phyloP scores from a whole-genome alignment of 2,329 filamentous ascomycete genomes.

The Aspergillus proliferans region DNA sequence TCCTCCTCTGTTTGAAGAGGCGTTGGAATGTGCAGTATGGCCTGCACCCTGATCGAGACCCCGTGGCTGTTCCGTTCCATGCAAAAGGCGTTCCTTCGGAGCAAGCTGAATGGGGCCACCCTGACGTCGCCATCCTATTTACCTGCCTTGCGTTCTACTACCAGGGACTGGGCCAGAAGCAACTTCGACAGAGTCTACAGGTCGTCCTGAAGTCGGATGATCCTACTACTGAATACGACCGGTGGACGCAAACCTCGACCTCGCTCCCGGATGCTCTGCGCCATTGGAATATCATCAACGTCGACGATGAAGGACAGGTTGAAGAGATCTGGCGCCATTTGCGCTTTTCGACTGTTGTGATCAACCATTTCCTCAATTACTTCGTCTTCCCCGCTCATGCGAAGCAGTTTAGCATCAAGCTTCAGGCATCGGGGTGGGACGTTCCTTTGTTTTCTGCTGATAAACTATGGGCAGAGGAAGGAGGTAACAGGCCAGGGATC shows the following conservation, averaged over 20 bases:
- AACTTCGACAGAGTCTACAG: slow-evolving; percentile 47
- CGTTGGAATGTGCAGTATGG: slow-evolving; percentile 64
- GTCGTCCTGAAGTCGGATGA: slow-evolving; percentile 52
- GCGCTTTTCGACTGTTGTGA: slow-evolving; percentile 43
- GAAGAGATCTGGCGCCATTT: slow-evolving; percentile 47
- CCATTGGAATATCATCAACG: slow-evolving; percentile 54
- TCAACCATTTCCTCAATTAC: slow-evolving; percentile 58
- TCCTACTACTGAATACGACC: slow-evolving; percentile 49
- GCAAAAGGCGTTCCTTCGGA: slow-evolving; percentile 60
- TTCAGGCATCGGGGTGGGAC: slow-evolving; percentile 64
- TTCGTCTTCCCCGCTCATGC: slow-evolving; percentile 62
- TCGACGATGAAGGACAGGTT: slow-evolving; percentile 51
- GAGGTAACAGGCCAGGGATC: slow-evolving; percentile 16
- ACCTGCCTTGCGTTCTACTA: slow-evolving; percentile 66
- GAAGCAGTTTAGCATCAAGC: slow-evolving; percentile 58
- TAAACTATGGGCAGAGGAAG: not conserved
- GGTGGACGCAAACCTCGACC: slow-evolving; percentile 39
- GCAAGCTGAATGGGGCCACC: slow-evolving; percentile 62
- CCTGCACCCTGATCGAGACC: slow-evolving; percentile 44
- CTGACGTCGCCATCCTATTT: slow-evolving; percentile 59
- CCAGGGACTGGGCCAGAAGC: slow-evolving; percentile 44
- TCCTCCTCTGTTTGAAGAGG: slow-evolving; percentile 56
- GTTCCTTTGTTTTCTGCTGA: slow-evolving; percentile 44
- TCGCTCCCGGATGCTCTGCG: slow-evolving; percentile 42
- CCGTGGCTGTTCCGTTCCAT: slow-evolving; percentile 57